phyloP scores from a whole-genome alignment of 1,284 basidiomycete genomes.

The Veloboletus limbatus region DNA sequence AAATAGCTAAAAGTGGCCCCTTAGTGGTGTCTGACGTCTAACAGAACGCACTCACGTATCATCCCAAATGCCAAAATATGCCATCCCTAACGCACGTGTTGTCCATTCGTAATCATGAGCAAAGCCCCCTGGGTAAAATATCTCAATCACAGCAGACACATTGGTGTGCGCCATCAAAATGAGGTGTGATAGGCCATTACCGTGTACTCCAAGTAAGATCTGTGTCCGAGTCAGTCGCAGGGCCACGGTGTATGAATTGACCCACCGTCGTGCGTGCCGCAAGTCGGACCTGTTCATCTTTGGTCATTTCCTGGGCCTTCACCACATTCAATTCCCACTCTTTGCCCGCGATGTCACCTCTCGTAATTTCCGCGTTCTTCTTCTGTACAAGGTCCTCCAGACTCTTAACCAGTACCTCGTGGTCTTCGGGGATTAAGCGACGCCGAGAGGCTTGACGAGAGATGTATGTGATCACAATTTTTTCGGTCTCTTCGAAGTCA shows the following conservation, averaged over 20 bases:
- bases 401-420: constrained; percentile 54
- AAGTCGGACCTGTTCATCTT: constrained; percentile 68
- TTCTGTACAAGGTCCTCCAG: constrained; percentile 52
- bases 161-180: constrained; percentile 73
- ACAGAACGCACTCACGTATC: constrained; percentile 51
- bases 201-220: constrained; percentile 78
- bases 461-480: constrained; percentile 73
- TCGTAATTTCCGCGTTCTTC: constrained; percentile 34
- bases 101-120: constrained; percentile 82
- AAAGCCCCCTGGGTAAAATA: constrained; percentile 77
- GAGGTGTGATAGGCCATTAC: constrained; percentile 76
- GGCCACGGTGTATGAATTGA: constrained; percentile 3
- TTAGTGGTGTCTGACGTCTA: background rate
- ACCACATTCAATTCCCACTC: constrained; percentile 65
- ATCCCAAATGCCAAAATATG: constrained; percentile 77
- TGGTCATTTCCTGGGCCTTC: constrained; percentile 62
- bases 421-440: constrained; percentile 58
- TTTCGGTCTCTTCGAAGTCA: constrained; percentile 32
- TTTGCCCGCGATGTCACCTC: constrained; percentile 19
- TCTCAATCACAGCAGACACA: constrained; percentile 72
- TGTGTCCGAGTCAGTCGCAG: constrained; percentile 27
- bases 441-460: constrained; percentile 60
- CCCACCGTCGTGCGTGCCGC: constrained; percentile 64
- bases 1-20: constrained; percentile 35
- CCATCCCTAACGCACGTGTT: constrained; percentile 65